Conservation (phyloP, 2,329 filamentous ascomycete genomes). For the Cytospora paraplurivora region DNA sequence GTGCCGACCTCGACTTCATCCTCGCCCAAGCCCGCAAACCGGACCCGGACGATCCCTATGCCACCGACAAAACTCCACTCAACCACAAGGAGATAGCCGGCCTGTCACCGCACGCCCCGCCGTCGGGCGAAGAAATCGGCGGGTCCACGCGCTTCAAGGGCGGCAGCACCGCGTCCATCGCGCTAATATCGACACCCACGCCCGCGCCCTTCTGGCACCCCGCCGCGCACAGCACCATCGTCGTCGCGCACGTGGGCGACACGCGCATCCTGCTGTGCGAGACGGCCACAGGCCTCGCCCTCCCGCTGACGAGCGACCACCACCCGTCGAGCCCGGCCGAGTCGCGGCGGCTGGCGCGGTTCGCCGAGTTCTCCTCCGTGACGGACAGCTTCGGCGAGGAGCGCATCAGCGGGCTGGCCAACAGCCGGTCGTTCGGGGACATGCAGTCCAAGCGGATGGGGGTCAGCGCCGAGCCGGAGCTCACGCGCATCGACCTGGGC, state of each 20-base stretch:
- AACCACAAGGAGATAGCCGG: constrained; percentile 86
- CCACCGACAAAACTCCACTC: constrained; percentile 70
- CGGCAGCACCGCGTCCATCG: constrained; percentile 88
- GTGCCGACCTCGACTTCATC: constrained; percentile 93
- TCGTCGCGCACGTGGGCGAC: constrained; percentile 91
- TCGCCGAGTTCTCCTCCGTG: constrained; percentile 72
- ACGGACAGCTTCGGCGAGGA: constrained; percentile 98
- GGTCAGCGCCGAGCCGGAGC: constrained; percentile 90
- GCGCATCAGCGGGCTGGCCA: constrained; percentile 89
- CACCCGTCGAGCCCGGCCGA: constrained; percentile 88
- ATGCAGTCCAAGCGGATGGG: constrained; percentile 89
- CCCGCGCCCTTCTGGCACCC: constrained; percentile 96
- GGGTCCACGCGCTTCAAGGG: constrained; percentile 82
- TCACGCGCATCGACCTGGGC: constrained; percentile 74
- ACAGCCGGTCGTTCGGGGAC: constrained; percentile 92
- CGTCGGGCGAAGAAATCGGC: constrained; percentile 66
- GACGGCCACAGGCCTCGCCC: constrained; percentile 76
- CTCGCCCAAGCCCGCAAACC: constrained; percentile 82
- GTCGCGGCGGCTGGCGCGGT: constrained; percentile 79
- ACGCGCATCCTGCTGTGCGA: constrained; percentile 89
- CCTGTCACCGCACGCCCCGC: constrained; percentile 52
- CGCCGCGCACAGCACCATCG: constrained; percentile 75
- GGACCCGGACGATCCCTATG: constrained; percentile 69
- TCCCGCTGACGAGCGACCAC: constrained; percentile 86
- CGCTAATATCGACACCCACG: constrained; percentile 88